Base-by-base conservation (phyloP, 2,329 filamentous ascomycete species). In the Neonectria neomacrospora region DNA sequence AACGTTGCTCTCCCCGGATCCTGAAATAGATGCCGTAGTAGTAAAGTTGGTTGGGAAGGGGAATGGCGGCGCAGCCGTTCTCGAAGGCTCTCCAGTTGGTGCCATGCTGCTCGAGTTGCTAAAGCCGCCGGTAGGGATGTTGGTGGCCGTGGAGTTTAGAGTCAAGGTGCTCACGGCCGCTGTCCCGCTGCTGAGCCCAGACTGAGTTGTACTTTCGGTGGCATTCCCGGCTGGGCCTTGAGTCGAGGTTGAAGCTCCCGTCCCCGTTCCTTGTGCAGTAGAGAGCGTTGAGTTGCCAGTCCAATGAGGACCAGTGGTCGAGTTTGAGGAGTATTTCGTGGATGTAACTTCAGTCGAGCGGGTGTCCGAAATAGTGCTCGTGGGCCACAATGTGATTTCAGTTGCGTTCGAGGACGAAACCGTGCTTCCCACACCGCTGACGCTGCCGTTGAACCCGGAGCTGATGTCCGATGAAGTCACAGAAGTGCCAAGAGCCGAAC, bases 351-450 rank as follows among this genome's bases (percentile, higher is more conserved):
- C 39, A 28, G 56, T 26, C 3, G 64, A 66, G n/a, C 41, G 52
- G 12, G 41, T 47, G 28, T 44, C 45, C 5, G 54, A 54, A 11
- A 39, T 54, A 8, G 62, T 66, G 7, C 30, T 45, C 20, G 63
- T 18, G 30, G 55, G 14, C 30, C 53, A 54, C 14, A 54, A 30
- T 4, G 57, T 61, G 23, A 58, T 47, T 18, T 53, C 48, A 18
- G 71, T 67, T 7, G 65, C 67, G 50, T 73, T 74, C 12, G 18
- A 39, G 42, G 59, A 71, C 3, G 71, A 53, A 3, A 60, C 53
- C 16, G 67, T 67, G 34, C 56, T 65, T 12, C 30, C 58, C 4
- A 52, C 34, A 12, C 45, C 56, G 22, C 50, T 63, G 30, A 58
- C 34, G 20, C 61, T 48, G n/a, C 50, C 54, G 37, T 55, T 60